Evolutionary conservation across 2,329 filamentous ascomycete genomes (phyloP).

Genomic region (Lasiodiplodia citricola): DNA sequence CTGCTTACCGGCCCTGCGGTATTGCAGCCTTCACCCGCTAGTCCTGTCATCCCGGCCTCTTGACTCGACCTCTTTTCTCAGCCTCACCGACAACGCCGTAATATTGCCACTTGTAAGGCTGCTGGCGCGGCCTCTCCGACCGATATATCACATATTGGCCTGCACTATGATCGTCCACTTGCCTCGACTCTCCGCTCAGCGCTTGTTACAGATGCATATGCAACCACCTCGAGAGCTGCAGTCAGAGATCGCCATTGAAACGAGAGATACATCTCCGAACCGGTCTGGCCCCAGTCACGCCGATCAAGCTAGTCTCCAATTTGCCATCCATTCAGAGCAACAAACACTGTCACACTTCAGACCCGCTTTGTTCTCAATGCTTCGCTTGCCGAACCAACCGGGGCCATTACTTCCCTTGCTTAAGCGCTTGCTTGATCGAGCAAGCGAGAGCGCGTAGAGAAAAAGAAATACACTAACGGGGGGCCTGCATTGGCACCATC

Average conservation of each 20-base stretch:
- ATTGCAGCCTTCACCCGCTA: slow-evolving; percentile 1
- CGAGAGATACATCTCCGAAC: not conserved
- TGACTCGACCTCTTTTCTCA: slow-evolving; percentile 6
- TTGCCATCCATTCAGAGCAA: not conserved
- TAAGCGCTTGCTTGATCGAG: not conserved
- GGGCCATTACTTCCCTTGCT: not conserved
- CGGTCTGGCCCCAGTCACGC: not conserved
- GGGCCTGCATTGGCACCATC: slow-evolving; percentile 9
- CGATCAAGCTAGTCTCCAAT: not conserved
- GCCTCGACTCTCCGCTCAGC: not conserved
- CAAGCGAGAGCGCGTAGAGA: slow-evolving; percentile 3
- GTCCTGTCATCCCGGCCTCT: not conserved
- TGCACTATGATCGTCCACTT: not conserved
- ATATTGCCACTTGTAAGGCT: not conserved
- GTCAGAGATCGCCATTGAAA: not conserved
- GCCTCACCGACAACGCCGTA: not conserved
- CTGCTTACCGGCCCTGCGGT: not conserved
- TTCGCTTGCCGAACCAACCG: not conserved
- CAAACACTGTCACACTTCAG: not conserved
- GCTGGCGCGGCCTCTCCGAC: not conserved
- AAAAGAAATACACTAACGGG: slow-evolving; percentile 4
- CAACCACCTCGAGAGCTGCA: not conserved
- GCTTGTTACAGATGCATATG: slow-evolving; percentile 2
- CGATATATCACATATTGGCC: not conserved
- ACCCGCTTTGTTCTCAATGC: not conserved